These are phyloP conservation scores for Trichoderma asperelloides DNA, from an alignment of 495 filamentous ascomycete species.

Conservation along the genomic window DNA sequence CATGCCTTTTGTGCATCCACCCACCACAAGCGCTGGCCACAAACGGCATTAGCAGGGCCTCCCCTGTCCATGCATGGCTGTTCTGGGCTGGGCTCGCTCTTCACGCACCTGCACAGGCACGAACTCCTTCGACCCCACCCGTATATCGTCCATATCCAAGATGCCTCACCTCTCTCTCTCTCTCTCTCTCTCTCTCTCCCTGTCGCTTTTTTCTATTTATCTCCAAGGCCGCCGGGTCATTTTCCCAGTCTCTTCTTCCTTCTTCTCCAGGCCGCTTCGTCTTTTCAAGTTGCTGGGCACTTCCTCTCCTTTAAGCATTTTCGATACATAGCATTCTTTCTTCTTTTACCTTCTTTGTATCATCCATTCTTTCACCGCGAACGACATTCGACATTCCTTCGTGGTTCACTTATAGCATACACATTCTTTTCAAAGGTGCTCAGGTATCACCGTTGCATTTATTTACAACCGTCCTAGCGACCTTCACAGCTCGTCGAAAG, in stretches of 20 bases:
- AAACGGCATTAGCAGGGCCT: not conserved
- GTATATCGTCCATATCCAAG: not conserved
- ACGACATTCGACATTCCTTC: constrained; percentile 22
- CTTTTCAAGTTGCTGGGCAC: constrained; percentile 30
- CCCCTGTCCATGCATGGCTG: not conserved
- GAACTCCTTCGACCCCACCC: constrained; percentile 2
- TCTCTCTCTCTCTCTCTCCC: constrained; percentile 13
- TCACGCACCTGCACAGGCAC: not conserved
- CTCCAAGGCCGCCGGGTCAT: constrained; percentile 19
- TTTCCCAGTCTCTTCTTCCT: constrained; percentile 13
- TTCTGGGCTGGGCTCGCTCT: no score
- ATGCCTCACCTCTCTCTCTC: constrained; percentile 16
- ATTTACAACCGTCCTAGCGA: constrained; percentile 12
- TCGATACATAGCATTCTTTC: constrained; percentile 23
- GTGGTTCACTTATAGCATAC: constrained; percentile 16
- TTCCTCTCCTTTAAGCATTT: constrained; percentile 23
- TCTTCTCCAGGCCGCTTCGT: constrained; percentile 18
- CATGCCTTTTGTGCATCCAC: not conserved
- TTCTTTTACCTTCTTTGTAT: constrained; percentile 16
- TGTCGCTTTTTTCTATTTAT: constrained; percentile 14
- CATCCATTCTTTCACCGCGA: constrained; percentile 17
- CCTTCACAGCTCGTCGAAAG: constrained; percentile 5
- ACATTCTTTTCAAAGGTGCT: constrained; percentile 15
- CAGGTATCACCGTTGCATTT: constrained; percentile 18
- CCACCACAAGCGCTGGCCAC: not conserved